Evolutionary conservation across 2,329 filamentous ascomycete species (phyloP), one percentile per base, ranked within the genome.

Genomic region (Ceratocystis variospora): DNA sequence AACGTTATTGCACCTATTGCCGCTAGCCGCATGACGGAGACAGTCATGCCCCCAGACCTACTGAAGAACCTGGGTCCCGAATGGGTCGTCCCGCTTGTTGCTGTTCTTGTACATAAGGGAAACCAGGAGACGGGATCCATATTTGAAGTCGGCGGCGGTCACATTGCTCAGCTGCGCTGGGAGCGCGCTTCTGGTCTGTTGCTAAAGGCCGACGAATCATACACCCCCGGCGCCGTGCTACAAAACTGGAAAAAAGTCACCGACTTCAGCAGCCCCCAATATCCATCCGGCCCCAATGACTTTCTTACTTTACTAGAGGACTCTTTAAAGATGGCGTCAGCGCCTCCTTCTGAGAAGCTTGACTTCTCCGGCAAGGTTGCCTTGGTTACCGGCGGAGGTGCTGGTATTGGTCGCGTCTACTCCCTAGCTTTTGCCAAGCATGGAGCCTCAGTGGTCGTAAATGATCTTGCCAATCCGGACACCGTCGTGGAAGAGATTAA

Each of bases 1-100:
- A 99, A 99, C 77, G 90, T 90, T 72, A 95, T 99, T 78, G 91
- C 94, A 19, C 94, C 94, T 64, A 92, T 96, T 73, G 77, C 93
- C 71, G 94, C 92, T 68, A 94, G 89, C 78, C 87, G 93, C 75
- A 95, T 97, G 91, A 96, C 92, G 55, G 85, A 91, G 75, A 96
- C 93, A 19, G 83, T 96, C 71, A 93, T 96, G 90, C 91, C 92
- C 44, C 90, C 90, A n/a, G 92, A 96, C 74, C 83, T 96, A 48
- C 82, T 96, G 71, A 86, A 87, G 71, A 87, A 85, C 73, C 81
- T 96, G 70, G 91, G 89, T 80, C 94, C 94, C 61, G 90, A 96
- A 69, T 97, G 91, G 91, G 86, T 97, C 68, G 91, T 97, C 61
- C 94, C 94, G 45, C 80, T 97, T 53, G 94, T 97, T 41, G 93